These are phyloP conservation scores for Scalesia atractyloides DNA, from an alignment of 129 eudicot genomes.

Conservation along the genomic window DNA sequence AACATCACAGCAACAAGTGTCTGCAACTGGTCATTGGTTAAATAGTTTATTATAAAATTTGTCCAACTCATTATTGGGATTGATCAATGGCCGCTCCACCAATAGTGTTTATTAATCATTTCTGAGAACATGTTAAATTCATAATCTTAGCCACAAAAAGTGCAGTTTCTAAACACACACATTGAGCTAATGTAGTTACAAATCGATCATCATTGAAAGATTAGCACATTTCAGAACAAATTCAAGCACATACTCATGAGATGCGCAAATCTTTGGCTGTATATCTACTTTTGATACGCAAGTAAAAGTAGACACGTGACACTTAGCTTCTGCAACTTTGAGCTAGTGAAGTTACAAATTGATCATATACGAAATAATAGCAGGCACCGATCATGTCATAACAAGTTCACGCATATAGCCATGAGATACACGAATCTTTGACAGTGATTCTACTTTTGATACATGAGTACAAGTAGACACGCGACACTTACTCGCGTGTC, in stretches of 20 bases:
- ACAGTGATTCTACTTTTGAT: no score
- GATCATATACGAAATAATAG: background rate
- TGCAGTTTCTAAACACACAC: conserved; percentile 14
- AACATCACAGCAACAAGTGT: conserved; percentile 11
- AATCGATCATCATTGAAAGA: background rate
- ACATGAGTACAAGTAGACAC: no score
- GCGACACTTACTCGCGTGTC: no score
- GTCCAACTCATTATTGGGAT: background rate
- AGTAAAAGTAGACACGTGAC: no score
- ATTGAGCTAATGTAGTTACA: conserved; percentile 18
- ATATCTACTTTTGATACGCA: no score
- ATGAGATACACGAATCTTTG: no score
- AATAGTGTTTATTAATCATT: conserved; percentile 3
- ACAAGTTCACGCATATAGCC: background rate
- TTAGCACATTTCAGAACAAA: background rate
- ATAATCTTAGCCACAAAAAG: conserved; percentile 11
- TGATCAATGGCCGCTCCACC: conserved; percentile 1
- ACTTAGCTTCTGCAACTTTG: background rate
- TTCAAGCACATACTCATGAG: no score
- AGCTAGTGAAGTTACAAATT: conserved; percentile 1
- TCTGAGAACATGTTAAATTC: background rate
- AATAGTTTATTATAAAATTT: conserved; percentile 5
- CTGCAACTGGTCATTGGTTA: background rate
- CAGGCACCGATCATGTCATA: background rate
- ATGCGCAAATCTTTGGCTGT: no score